A percentile compares a stretch with the other conserved stretches of the same genome.
Conservation (phyloP, 257 asterid genomes). For the Fraxinus pennsylvanica region DNA sequence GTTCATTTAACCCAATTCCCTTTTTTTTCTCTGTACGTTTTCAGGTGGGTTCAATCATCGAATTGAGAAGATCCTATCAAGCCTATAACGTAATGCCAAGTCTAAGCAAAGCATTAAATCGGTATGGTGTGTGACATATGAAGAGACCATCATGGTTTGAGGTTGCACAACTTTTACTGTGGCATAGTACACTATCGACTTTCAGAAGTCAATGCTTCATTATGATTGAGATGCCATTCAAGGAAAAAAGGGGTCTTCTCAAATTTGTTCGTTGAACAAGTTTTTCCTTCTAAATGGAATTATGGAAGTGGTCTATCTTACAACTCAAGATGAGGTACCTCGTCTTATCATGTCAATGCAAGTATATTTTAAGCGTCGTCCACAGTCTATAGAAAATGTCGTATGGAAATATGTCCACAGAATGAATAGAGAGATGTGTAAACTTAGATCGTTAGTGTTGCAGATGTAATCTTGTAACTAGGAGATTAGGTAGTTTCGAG, state of each 20-base stretch:
- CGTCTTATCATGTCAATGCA: neutral
- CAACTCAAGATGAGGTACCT: neutral
- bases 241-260: neutral
- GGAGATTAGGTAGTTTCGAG: neutral
- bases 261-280: neutral
- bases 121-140: constrained; percentile 65
- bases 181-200: neutral
- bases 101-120: constrained; percentile 72
- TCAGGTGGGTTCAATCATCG: constrained; percentile 95
- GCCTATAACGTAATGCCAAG: constrained; percentile 99
- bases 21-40: constrained; percentile 15
- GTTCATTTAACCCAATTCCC: neutral
- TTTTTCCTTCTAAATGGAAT: neutral
- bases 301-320: neutral
- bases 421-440: neutral
- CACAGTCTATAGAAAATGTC: neutral
- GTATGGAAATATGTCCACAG: neutral
- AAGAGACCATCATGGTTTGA: neutral
- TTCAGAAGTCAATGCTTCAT: neutral
- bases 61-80: constrained; percentile 93
- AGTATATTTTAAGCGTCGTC: neutral
- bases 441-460: neutral
- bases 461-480: neutral
- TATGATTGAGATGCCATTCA: neutral
- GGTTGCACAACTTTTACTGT: neutral